Base-by-base conservation (phyloP, 768 basidiomycete species). In the Collybia nuda region DNA sequence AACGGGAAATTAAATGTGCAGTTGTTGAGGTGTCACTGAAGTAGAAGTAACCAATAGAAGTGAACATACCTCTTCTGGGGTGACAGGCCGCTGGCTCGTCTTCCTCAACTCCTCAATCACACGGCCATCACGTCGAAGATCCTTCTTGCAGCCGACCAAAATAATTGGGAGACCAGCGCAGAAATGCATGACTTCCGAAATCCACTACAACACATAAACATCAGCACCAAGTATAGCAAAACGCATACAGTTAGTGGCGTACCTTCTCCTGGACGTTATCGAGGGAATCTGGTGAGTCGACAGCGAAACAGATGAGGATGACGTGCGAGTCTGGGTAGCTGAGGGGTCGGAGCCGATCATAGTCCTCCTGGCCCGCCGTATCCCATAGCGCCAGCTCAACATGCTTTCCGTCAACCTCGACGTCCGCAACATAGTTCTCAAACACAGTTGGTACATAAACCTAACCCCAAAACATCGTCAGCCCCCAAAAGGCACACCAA, bases 251-350 rank as follows among this genome's bases (percentile, higher is more conserved):
- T 23, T 21, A 38, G 28, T 8, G 38, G 77, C 84, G 52, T 37
- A 90, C 97, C 90, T 98, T 98, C 79, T 99, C 97, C 79, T 98
- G 94, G 24, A 99, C 97, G 84, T 99, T 99, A 74, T 97, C 97
- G 57, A 99, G 79, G 43, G 95, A 98, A 70, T 98, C 95, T 28
- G 95, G 95, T 46, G 90, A 93, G 78, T 99, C 97, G 59, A 98
- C 86, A 38, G 97, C 94, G 70, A 97, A 99, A 71, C 96, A 98
- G 73, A 99, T 97, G 60, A 98, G 84, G 76, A 99, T 98, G 71
- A 99, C 95, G 68, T 99, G 95, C n/a, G 93, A 95, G 75, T 98
- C 96, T 50, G 96, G 96, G 75, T 99, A 99, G 62, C 89, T 92
- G 66, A 99, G 84, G 53, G 97, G 97, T 55, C 97, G 84, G 59